Evolutionary conservation across 1,284 basidiomycete species (phyloP).

Genomic region (Cutaneotrichosporon dermatis): DNA sequence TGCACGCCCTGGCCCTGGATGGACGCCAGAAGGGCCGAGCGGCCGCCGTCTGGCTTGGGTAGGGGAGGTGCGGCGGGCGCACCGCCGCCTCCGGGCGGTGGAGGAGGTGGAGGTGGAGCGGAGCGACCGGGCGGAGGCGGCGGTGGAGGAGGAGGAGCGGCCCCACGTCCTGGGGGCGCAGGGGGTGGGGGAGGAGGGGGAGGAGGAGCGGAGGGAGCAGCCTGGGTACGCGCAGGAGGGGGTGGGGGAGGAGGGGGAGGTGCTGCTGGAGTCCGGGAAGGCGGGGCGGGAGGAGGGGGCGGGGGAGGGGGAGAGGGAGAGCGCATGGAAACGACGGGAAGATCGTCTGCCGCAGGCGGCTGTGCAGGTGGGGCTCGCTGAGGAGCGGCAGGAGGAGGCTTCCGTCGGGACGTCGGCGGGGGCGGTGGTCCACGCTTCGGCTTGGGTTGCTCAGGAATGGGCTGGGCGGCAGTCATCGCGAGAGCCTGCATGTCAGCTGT

Average conservation of each 20-base stretch:
- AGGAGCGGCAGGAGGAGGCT: conserved; percentile 50
- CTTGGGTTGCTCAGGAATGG: conserved; percentile 4
- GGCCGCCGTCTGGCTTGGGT: conserved; percentile 41
- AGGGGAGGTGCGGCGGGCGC: conserved; percentile 31
- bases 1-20: conserved; percentile 68
- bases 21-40: conserved; percentile 61
- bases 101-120: conserved; percentile 56
- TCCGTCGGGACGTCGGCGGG: conserved; percentile 46
- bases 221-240: conserved; percentile 10
- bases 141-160: conserved; percentile 72
- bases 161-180: conserved; percentile 72
- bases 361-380: conserved; percentile 48
- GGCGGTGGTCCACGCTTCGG: conserved; percentile 26
- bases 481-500: conserved; percentile 7
- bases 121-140: conserved; percentile 59
- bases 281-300: too few species aligned
- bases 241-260: too few species aligned
- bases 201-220: conserved; percentile 29
- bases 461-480: conserved; percentile 2
- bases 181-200: conserved; percentile 57
- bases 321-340: too few species aligned
- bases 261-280: too few species aligned
- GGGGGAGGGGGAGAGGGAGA: too few species aligned
- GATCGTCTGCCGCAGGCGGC: conserved; percentile 35
- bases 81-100: conserved; percentile 48